phyloP scores from a whole-genome alignment of 257 asterid species.

The Salvia splendens region DNA sequence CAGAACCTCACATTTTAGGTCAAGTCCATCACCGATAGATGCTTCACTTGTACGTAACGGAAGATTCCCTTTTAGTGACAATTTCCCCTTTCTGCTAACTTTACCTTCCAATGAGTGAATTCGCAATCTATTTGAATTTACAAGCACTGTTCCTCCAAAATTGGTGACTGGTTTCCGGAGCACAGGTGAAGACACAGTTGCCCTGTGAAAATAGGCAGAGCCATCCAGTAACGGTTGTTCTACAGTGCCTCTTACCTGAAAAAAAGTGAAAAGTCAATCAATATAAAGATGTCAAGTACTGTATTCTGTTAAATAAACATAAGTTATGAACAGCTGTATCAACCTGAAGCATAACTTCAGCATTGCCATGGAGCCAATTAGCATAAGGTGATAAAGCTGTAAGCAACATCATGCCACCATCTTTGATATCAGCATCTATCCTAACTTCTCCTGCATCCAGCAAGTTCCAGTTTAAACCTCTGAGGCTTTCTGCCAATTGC shows the following conservation, averaged over 20 bases:
- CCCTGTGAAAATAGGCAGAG: conserved; percentile 96
- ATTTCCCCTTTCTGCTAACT: conserved; percentile 93
- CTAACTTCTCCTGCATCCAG: conserved; percentile 97
- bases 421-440: conserved; percentile 95
- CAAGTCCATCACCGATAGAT: conserved; percentile 75
- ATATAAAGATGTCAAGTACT: conserved; percentile 25
- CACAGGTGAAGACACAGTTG: conserved; percentile 92
- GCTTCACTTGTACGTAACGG: conserved; percentile 76
- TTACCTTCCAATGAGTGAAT: conserved; percentile 90
- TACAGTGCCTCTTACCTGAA: conserved; percentile 95
- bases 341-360: conserved; percentile 97
- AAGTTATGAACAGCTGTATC: conserved; percentile 27
- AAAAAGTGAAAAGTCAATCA: conserved; percentile 27
- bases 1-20: conserved; percentile 93
- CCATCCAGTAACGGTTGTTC: conserved; percentile 97
- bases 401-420: conserved; percentile 97
- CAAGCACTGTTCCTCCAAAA: conserved; percentile 88
- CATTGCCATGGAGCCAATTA: conserved; percentile 97
- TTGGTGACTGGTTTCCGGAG: conserved; percentile 89
- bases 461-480: conserved; percentile 92
- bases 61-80: conserved; percentile 83
- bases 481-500: conserved; percentile 88
- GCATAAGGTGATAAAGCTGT: conserved; percentile 97
- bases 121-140: conserved; percentile 82
- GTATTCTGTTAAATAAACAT: conserved; percentile 8